Percentiles rank a stretch among this genome's conserved stretches.
These are phyloP conservation scores for Rhynchosporium graminicola DNA, from an alignment of 2,329 filamentous ascomycete genomes.

Conservation along the genomic window DNA sequence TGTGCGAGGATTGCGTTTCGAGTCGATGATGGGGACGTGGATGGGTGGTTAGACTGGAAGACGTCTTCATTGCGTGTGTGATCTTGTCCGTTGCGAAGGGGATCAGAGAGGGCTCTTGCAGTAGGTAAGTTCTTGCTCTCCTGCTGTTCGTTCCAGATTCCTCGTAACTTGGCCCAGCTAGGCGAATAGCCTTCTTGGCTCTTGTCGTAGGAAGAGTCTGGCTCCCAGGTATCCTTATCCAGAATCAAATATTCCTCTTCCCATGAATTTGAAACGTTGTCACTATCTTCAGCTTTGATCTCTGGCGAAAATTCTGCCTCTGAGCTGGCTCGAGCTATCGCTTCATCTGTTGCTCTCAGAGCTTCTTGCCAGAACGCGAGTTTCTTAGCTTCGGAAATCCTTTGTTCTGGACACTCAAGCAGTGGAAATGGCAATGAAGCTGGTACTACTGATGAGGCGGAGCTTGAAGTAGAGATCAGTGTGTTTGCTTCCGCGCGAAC, in stretches of 20 bases:
- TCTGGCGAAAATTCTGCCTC: not conserved
- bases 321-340: not conserved
- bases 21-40: no score
- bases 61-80: not conserved
- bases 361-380: conserved; percentile 8
- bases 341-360: not conserved
- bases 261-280: not conserved
- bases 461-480: not conserved
- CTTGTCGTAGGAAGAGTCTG: not conserved
- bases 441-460: no score
- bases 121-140: not conserved
- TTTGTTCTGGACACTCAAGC: no score
- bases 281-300: not conserved
- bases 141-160: not conserved
- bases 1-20: not conserved
- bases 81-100: not conserved
- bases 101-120: not conserved
- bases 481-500: no score
- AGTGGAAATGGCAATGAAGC: no score
- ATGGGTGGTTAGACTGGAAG: not conserved
- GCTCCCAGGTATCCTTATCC: not conserved
- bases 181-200: not conserved
- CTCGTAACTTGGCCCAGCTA: not conserved
- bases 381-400: not conserved
- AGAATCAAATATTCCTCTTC: not conserved